Percentiles rank a stretch among this genome's conserved stretches.
Conservation (phyloP, 371 early-diverging fungal genomes). For the Lichtheimia ramosa region DNA sequence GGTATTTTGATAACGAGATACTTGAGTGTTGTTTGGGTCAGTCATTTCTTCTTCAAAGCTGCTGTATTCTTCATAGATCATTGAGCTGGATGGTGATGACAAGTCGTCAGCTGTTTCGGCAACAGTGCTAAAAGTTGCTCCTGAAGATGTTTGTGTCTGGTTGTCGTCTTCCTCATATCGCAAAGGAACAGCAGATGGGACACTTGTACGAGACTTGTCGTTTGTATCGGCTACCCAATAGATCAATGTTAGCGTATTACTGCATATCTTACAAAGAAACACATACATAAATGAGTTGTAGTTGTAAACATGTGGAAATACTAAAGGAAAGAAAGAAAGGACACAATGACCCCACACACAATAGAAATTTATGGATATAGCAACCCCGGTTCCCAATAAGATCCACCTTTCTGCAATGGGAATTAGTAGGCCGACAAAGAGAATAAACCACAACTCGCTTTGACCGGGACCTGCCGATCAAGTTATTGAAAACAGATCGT, state of each 20-base stretch:
- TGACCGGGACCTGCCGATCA: background rate
- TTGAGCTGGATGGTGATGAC: background rate
- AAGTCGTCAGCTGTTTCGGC: conserved; percentile 4
- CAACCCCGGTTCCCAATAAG: background rate
- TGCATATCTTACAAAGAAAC: background rate
- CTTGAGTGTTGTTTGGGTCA: conserved; percentile 2
- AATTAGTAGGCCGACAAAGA: too few relatives aligned
- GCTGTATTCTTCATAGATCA: background rate
- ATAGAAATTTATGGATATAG: conserved; percentile 2
- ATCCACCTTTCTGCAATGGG: too few relatives aligned
- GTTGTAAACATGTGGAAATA: background rate
- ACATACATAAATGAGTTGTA: background rate
- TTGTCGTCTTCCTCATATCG: conserved; percentile 29
- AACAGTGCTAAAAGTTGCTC: conserved; percentile 12
- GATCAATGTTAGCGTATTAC: background rate
- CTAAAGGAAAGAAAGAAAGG: background rate
- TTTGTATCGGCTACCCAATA: background rate
- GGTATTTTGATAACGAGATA: conserved; percentile 21
- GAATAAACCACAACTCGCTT: background rate
- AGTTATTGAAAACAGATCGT: conserved; percentile 7
- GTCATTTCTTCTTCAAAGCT: conserved; percentile 10
- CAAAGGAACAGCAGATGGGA: conserved; percentile 8
- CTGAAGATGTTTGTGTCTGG: conserved; percentile 21
- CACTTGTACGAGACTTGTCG: background rate
- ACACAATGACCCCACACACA: background rate